Conservation (phyloP, 139 green algal species). For the Coelastrella sp. region DNA sequence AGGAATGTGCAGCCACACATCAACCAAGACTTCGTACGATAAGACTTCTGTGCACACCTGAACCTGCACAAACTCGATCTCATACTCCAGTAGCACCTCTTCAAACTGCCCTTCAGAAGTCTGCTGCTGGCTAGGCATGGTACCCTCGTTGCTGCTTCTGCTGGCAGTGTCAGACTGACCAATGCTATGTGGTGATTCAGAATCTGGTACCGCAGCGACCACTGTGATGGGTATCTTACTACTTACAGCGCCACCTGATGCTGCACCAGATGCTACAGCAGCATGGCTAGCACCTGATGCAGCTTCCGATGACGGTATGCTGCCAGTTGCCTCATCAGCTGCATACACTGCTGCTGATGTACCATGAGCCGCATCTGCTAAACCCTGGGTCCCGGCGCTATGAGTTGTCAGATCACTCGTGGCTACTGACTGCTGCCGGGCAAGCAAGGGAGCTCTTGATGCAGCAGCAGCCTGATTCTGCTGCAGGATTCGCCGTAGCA, state of each 20-base stretch:
- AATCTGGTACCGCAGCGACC: neutral
- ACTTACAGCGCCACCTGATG: neutral
- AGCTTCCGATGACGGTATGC: neutral
- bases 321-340: neutral
- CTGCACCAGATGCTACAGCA: neutral
- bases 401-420: neutral
- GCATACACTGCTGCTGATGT: neutral
- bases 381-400: neutral
- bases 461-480: constrained; percentile 26
- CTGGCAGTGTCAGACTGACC: constrained; percentile 3
- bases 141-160: neutral
- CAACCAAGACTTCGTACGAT: no score
- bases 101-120: neutral
- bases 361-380: neutral
- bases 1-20: no score
- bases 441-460: neutral
- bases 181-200: neutral
- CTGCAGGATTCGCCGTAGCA: constrained; percentile 42
- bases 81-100: constrained; percentile 59
- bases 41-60: no score
- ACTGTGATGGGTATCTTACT: neutral
- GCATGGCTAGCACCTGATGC: constrained; percentile 27
- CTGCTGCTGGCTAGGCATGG: neutral
- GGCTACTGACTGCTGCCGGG: neutral
- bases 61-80: constrained; percentile 76